Evolutionary conservation across 1,139 yeast species (phyloP), one percentile per base, ranked within the genome.

Genomic region (Kluyveromyces marxianus): DNA sequence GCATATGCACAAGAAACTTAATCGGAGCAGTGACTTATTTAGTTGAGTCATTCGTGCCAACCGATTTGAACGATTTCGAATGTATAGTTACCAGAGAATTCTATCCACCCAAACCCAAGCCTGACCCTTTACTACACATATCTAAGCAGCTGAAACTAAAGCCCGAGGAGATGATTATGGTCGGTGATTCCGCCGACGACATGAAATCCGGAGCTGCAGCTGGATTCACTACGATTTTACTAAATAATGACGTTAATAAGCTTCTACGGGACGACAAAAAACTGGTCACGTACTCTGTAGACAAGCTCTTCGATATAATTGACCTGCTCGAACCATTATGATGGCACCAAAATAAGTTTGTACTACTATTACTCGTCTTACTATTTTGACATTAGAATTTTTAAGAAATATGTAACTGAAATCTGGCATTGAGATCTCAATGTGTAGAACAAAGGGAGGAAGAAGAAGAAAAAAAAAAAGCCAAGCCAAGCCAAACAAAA

Each of bases 131-230:
- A 35, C 59, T 74, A 21, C 75, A 77, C 51, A 79, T 81, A 25
- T 73, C 80, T 3, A 50, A 66, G 21, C 48, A 57, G 3, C 75
- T 82, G 78, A 60, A 68, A 39, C 47, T 74, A 6, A 54, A 60
- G 2, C 74, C 83, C 0, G 53, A 62, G 25, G 67, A 73, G 38
- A 54, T 79, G 29, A 57, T 79, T n/a, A 81, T 81, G 87, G 82
- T 81, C 6, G 87, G 87, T 24, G 87, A 81, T 56, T 79, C 85
- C 0, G 63, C 69, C 35, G 87, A 81, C 59, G 87, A 81, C 57
- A 76, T 81, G 79, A 63, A 57, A 40, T 76, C 83, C 21, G 87
- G 84, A 2, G 60, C 68, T 35, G 55, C 66, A 6, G 86, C 86
- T 1, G 86, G 86, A 0, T 74, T 77, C 40, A 68, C 72, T 2